Conservation (phyloP, 106 monocot species). For the Acanthochlamys bracteata region DNA sequence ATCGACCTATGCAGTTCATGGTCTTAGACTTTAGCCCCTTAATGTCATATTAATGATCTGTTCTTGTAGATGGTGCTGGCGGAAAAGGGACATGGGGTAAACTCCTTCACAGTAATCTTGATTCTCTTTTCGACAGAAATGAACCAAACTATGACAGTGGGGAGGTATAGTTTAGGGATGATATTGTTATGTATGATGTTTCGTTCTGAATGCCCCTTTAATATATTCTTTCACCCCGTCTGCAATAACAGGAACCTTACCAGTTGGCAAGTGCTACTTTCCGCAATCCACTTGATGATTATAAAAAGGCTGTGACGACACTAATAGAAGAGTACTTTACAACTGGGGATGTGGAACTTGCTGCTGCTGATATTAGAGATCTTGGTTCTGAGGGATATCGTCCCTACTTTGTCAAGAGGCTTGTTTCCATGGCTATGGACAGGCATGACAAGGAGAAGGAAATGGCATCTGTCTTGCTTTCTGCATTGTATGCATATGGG, state of each 20-base stretch:
- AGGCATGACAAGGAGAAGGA: constrained; percentile 89
- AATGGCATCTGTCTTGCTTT: constrained; percentile 80
- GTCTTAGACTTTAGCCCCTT: neutral
- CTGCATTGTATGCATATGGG: constrained; percentile 61
- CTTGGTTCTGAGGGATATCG: constrained; percentile 53
- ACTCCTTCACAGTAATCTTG: constrained; percentile 59
- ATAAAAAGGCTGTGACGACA: constrained; percentile 39
- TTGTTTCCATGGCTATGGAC: constrained; percentile 82
- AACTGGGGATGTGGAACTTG: constrained; percentile 63
- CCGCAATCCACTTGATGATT: constrained; percentile 40
- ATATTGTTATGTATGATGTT: neutral
- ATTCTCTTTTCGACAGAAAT: constrained; percentile 57
- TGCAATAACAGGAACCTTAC: constrained; percentile 58
- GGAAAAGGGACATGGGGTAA: constrained; percentile 99
- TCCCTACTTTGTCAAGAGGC: constrained; percentile 71
- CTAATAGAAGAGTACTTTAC: constrained; percentile 81
- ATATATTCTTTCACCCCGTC: constrained; percentile 1
- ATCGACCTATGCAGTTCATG: neutral
- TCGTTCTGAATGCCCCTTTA: neutral
- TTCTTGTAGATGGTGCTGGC: constrained; percentile 74
- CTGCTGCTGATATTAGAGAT: constrained; percentile 61
- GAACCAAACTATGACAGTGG: constrained; percentile 98
- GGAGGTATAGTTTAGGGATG: constrained; percentile 42
- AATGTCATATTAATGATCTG: neutral
- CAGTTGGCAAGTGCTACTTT: constrained; percentile 61